phyloP scores from a whole-genome alignment of 2,329 filamentous ascomycete genomes.

The Cordyceps tenuipes region DNA sequence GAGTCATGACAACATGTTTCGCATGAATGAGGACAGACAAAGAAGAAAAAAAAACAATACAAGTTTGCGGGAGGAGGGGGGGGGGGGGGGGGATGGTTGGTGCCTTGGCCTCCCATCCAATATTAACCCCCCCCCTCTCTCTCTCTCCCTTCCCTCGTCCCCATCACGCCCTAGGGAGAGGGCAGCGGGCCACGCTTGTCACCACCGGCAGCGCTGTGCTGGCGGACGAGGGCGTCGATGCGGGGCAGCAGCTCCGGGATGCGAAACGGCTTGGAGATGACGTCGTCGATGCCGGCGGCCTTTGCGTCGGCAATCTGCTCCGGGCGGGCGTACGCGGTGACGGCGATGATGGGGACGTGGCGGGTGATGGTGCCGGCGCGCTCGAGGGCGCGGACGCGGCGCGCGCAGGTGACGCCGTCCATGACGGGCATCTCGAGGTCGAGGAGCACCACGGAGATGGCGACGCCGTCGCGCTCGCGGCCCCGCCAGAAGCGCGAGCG shows the following conservation, averaged over 20 bases:
- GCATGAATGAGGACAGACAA: too few species aligned
- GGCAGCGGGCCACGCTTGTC: background rate
- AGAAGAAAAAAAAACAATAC: background rate
- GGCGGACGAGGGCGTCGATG: slow-evolving; percentile 48
- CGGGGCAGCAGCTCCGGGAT: slow-evolving; percentile 62
- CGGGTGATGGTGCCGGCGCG: slow-evolving; percentile 48
- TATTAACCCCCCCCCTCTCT: too few species aligned
- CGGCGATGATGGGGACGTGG: slow-evolving; percentile 72
- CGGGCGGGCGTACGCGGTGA: slow-evolving; percentile 70
- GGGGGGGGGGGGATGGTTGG: too few species aligned
- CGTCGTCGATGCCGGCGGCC: slow-evolving; percentile 66
- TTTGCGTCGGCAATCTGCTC: slow-evolving; percentile 67
- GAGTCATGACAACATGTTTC: too few species aligned
- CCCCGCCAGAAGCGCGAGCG: slow-evolving; percentile 49
- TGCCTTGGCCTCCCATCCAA: too few species aligned
- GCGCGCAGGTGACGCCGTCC: slow-evolving; percentile 69
- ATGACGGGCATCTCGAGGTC: slow-evolving; percentile 79
- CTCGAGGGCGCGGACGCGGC: slow-evolving; percentile 61
- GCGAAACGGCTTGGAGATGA: slow-evolving; percentile 75
- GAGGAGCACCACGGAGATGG: slow-evolving; percentile 65
- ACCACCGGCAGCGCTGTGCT: slow-evolving; percentile 24
- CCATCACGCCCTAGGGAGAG: background rate
- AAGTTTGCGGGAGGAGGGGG: too few species aligned
- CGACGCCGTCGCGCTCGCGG: slow-evolving; percentile 36
- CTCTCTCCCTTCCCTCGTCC: too few species aligned